Base-by-base conservation (phyloP, 2,329 filamentous ascomycete genomes). In the Fusarium tjaetaba region DNA sequence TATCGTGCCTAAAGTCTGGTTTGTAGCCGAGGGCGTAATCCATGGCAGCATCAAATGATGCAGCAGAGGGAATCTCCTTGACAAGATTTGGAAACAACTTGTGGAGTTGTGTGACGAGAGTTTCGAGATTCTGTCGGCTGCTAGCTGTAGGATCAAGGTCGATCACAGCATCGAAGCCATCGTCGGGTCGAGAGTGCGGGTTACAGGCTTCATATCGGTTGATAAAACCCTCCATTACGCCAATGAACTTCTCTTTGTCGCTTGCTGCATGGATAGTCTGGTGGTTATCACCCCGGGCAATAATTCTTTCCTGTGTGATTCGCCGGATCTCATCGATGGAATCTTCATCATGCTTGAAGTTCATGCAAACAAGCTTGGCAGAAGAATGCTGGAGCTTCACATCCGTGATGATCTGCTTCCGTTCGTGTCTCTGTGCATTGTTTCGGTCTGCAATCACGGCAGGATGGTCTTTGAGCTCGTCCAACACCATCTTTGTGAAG, bases 191-290 rank as follows among this genome's bases (percentile, higher is more conserved):
- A 13, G 84, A 84, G 24, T 90, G 87, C 2, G 87, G 84, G 73
- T 95, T 89, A 66, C 95, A 87, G 26, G 92, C 89, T 83, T 99
- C 93, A 80, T 97, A 98, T 41, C 96, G 91, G 18, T 89, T 82
- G 74, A 99, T 87, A 83, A 99, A 99, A 7, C 94, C 94, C 76
- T 98, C 94, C 96, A 99, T 98, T 76, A 99, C 97, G 10, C 90
- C 89, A 52, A 96, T 86, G 62, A 96, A 94, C 81, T 97, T 96
- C 24, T 87, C 84, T 52, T 86, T 83, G 49, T 92, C 89, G 63
- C 93, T 92, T 51, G 90, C 92, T 16, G 96, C 95, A 78, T 96
- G 95, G 68, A 99, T 98, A 1, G 96, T 99, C 83, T 99, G 96
- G 81, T 99, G 96, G 79, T 98, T 98, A 81, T 99, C 95, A 20